Percentiles rank a stretch among this genome's conserved stretches.
These are phyloP conservation scores for Phragmites australis DNA, from an alignment of 176 grass and related monocot species.

Conservation along the genomic window DNA sequence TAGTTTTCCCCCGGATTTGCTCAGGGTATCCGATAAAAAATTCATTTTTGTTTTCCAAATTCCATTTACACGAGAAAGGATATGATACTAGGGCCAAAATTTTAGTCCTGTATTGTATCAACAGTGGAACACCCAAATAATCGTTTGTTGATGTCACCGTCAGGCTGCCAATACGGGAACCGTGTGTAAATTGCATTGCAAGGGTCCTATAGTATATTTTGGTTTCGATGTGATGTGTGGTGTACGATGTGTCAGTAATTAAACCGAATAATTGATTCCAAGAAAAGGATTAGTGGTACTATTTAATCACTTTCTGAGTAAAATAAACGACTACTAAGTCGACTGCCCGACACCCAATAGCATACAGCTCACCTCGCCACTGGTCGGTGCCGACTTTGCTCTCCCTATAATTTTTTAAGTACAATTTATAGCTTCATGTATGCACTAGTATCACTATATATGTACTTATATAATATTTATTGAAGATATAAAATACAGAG, in stretches of 20 bases:
- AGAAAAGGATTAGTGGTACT: not conserved
- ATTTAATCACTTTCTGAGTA: not conserved
- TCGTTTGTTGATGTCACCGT: not conserved
- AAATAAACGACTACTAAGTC: not conserved
- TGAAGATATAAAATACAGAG: too few species aligned
- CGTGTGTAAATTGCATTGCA: not conserved
- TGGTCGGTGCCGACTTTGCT: constrained; percentile 41
- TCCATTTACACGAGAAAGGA: too few species aligned
- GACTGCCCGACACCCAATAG: not conserved
- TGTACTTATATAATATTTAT: too few species aligned
- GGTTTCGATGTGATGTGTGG: not conserved
- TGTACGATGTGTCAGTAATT: not conserved
- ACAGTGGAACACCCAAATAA: too few species aligned
- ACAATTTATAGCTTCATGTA: too few species aligned
- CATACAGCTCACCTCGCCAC: not conserved
- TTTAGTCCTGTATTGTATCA: too few species aligned
- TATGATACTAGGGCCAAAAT: too few species aligned
- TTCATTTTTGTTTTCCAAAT: too few species aligned
- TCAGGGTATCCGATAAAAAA: too few species aligned
- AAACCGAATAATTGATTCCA: not conserved
- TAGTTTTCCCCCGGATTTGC: too few species aligned
- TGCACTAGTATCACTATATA: too few species aligned
- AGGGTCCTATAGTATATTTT: not conserved
- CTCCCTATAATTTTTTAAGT: too few species aligned
- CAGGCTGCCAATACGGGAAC: not conserved